Evolutionary conservation across 164 flowering plant genomes (phyloP).

Genomic region (Cinnamomum chago): DNA sequence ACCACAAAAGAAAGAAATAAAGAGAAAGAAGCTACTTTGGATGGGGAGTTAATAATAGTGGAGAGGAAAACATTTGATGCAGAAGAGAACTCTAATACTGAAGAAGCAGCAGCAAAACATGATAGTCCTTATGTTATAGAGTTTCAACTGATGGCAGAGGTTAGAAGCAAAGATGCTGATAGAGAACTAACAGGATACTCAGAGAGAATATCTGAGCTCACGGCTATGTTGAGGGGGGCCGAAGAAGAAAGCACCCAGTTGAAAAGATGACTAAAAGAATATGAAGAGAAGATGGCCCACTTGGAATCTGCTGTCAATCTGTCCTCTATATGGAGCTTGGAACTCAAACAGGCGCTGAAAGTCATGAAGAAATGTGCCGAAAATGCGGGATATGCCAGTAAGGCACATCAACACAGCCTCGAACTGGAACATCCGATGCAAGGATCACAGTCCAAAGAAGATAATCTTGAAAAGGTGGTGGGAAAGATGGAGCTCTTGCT

Average conservation of each 20-base stretch:
- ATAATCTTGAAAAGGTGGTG: constrained; percentile 49
- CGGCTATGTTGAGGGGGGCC: constrained; percentile 22
- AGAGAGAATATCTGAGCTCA: constrained; percentile 43
- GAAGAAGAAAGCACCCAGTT: constrained; percentile 51
- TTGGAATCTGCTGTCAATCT: constrained; percentile 46
- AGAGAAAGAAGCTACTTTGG: constrained; percentile 63
- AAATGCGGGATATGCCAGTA: constrained; percentile 59
- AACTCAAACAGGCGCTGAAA: constrained; percentile 62
- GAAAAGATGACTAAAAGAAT: constrained; percentile 35
- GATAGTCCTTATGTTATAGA: constrained; percentile 38
- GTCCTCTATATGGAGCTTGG: constrained; percentile 35
- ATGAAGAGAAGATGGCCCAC: constrained; percentile 37
- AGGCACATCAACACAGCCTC: constrained; percentile 55
- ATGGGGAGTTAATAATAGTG: constrained; percentile 87
- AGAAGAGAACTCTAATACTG: constrained; percentile 26
- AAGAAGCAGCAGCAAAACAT: constrained; percentile 22
- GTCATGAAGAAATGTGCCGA: constrained; percentile 42
- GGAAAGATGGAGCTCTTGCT: constrained; percentile 63
- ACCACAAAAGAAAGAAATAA: constrained; percentile 1
- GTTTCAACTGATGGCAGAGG: constrained; percentile 33
- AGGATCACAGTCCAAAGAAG: constrained; percentile 58
- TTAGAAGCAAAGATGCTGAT: constrained; percentile 45
- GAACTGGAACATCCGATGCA: constrained; percentile 74
- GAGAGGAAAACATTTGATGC: constrained; percentile 64
- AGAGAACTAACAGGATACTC: constrained; percentile 43